Evolutionary conservation across 768 basidiomycete genomes (phyloP), one percentile per base, ranked within the genome.

Genomic region (Boletus eberwhitei): DNA sequence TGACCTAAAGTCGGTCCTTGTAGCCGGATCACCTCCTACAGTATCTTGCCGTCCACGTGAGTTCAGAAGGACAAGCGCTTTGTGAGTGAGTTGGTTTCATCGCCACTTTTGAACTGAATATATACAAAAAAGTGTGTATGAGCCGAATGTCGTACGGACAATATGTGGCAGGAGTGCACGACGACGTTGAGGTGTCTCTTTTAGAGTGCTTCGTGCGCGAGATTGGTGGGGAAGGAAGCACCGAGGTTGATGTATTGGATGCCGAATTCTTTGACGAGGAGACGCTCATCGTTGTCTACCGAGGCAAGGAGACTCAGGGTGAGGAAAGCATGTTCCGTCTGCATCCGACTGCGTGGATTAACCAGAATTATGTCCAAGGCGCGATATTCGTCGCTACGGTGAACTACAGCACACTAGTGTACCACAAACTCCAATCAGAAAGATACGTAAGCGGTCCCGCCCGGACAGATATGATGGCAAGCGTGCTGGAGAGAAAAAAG

Each of bases 191-290:
- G 52, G 68, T 74, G 47, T 78, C 73, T 59, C 66, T 86, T 69
- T 73, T 86, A 42, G 80, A 84, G 67, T 83, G 82, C 72, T 58
- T 36, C 39, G 55, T 63, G 57, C 59, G 59, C 48, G 69, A 65
- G 59, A 67, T 74, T 68, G 74, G 70, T 56, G 72, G 48, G 35
- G 54, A 59, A 24, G 49, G 59, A 42, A 60, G 61, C 59, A 64
- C 54, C 51, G 73, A 75, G 60, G 68, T 84, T 63, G 77, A 84
- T 55, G 61, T 89, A 42, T 66, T 90, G 66, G 85, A 86, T 62
- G 78, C 74, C 40, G 86, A 89, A 52, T 91, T 91, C 72, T 90
- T 93, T 69, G 90, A 92, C 74, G 85, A 89, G 61, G 80, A 84
- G 67, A 74, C 69, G 63, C 66, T 90, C 55, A 77, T 89, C 60